A percentile compares a stretch with the other conserved stretches of the same genome.
phyloP scores from a whole-genome alignment of 2,329 filamentous ascomycete species.

The Sclerotinia spermophila region DNA sequence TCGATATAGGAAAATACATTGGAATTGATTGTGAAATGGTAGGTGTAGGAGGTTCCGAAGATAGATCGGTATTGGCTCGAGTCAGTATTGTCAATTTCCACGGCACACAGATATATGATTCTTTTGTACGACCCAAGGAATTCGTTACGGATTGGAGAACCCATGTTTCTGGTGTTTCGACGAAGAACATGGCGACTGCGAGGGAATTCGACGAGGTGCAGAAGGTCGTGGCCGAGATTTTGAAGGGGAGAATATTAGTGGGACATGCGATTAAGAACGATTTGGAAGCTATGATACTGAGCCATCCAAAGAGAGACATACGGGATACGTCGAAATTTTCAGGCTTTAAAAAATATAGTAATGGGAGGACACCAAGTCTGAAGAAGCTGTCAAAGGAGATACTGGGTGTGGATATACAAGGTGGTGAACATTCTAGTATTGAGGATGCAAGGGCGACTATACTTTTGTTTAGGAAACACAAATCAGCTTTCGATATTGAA shows the following conservation, averaged over 20 bases:
- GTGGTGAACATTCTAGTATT: conserved; percentile 61
- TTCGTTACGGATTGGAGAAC: conserved; percentile 89
- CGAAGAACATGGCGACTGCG: conserved; percentile 67
- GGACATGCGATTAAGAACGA: conserved; percentile 83
- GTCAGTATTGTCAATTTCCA: conserved; percentile 93
- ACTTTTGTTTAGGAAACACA: conserved; percentile 80
- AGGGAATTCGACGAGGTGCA: conserved; percentile 76
- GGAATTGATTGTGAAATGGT: conserved; percentile 99
- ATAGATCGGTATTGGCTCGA: conserved; percentile 75
- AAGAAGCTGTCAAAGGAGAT: conserved; percentile 54
- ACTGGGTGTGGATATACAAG: conserved; percentile 59
- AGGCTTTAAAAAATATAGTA: conserved; percentile 65
- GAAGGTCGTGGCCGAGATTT: conserved; percentile 61
- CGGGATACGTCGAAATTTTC: conserved; percentile 79
- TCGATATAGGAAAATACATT: conserved; percentile 82
- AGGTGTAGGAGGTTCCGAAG: conserved; percentile 68
- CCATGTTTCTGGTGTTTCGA: conserved; percentile 74
- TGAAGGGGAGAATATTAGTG: conserved; percentile 70
- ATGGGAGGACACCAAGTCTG: conserved; percentile 67
- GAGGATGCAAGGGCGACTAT: conserved; percentile 87
- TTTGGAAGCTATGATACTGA: conserved; percentile 68
- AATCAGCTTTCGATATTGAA: conserved; percentile 80
- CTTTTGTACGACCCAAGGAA: conserved; percentile 76
- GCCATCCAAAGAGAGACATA: conserved; percentile 72
- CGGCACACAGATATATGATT: conserved; percentile 89